Evolutionary conservation across 176 grass and related monocot species (phyloP).

Genomic region (Cymbopogon citratus): DNA sequence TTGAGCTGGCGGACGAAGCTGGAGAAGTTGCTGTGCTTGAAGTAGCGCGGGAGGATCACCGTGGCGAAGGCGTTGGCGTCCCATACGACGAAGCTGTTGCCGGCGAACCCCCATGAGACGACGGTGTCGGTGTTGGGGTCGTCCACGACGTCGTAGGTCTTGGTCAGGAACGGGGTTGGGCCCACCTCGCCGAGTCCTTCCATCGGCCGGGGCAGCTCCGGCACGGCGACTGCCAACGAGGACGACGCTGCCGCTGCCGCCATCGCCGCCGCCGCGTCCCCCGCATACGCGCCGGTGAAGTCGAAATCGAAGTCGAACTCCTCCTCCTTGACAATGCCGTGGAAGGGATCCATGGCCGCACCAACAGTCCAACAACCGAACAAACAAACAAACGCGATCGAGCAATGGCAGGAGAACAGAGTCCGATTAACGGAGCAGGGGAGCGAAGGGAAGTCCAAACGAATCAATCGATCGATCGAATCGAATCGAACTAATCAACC

Average conservation of each 20-base stretch:
- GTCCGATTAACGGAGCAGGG: background rate
- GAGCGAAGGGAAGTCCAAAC: background rate
- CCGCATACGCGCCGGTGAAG: constrained; percentile 28
- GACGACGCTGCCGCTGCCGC: background rate
- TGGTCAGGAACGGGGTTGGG: constrained; percentile 73
- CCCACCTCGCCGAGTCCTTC: constrained; percentile 70
- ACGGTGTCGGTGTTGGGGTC: constrained; percentile 57
- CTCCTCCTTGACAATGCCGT: constrained; percentile 45
- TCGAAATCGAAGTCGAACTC: constrained; percentile 19
- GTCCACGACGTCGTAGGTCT: constrained; percentile 89
- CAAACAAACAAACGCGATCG: background rate
- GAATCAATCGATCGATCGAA: background rate
- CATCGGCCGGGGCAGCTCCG: constrained; percentile 58
- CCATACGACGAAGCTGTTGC: constrained; percentile 86
- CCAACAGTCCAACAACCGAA: background rate
- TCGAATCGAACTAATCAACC: background rate
- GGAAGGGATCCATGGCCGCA: constrained; percentile 25
- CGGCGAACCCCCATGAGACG: constrained; percentile 61
- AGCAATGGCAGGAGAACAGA: background rate
- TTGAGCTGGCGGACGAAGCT: constrained; percentile 91
- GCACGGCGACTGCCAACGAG: background rate
- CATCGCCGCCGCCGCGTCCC: background rate
- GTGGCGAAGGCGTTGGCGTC: constrained; percentile 65
- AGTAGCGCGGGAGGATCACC: constrained; percentile 61
- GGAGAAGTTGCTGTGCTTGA: constrained; percentile 88